Conservation (phyloP, 768 basidiomycete genomes). For the Boletus pseudopeckii region DNA sequence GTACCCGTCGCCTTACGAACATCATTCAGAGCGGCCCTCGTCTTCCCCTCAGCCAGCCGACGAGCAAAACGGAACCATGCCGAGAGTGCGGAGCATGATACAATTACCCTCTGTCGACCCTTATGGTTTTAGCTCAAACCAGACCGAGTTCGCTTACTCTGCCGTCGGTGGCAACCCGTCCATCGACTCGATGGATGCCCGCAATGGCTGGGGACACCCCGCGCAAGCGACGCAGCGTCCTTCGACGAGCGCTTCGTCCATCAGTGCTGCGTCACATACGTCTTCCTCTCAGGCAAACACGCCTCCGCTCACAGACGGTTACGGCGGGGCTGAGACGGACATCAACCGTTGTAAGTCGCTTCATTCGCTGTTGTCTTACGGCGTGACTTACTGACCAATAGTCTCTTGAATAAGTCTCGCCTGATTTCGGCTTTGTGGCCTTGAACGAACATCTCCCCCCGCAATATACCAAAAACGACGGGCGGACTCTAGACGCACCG, state of each 20-base stretch:
- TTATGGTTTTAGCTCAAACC: constrained; percentile 60
- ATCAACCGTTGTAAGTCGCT: constrained; percentile 78
- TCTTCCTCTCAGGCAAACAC: constrained; percentile 82
- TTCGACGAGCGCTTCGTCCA: constrained; percentile 67
- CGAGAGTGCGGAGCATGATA: constrained; percentile 82
- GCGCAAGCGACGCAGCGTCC: constrained; percentile 50
- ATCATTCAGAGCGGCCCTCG: constrained; percentile 63
- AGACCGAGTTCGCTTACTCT: constrained; percentile 80
- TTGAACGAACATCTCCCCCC: constrained; percentile 75
- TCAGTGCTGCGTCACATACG: constrained; percentile 72
- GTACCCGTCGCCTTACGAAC: constrained; percentile 80
- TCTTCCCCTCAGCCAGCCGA: constrained; percentile 68
- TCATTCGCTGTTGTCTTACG: constrained; percentile 28
- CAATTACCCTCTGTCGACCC: constrained; percentile 71
- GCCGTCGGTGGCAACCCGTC: constrained; percentile 48
- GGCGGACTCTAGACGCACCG: constrained; percentile 44
- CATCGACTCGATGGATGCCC: constrained; percentile 38
- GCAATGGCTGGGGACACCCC: constrained; percentile 41
- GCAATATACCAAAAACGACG: constrained; percentile 55
- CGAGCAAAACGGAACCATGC: constrained; percentile 46
- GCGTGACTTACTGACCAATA: constrained; percentile 46
- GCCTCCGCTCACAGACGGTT: constrained; percentile 64
- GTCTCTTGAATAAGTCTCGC: constrained; percentile 57
- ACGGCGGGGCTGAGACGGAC: constrained; percentile 62
- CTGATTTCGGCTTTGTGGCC: constrained; percentile 80